These are phyloP conservation scores for Piloderma croceum DNA, from an alignment of 768 basidiomycete species.

Conservation along the genomic window DNA sequence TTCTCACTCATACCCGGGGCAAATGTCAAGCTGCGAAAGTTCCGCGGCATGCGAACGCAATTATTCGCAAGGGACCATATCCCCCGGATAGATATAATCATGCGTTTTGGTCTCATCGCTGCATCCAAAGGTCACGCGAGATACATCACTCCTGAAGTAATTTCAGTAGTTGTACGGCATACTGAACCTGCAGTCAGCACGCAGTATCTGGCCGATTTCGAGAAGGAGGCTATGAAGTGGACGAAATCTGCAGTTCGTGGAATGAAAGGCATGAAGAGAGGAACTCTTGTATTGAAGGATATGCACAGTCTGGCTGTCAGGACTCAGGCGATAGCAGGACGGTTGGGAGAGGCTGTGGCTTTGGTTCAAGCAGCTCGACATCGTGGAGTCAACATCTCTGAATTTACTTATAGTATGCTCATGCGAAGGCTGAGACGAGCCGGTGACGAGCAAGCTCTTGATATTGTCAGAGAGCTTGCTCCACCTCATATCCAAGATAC, in stretches of 20 bases:
- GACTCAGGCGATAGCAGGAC: conserved; percentile 33
- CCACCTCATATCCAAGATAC: background rate
- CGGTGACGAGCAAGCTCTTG: background rate
- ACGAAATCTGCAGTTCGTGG: conserved; percentile 18
- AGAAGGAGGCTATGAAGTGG: conserved; percentile 25
- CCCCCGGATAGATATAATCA: conserved; percentile 32
- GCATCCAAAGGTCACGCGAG: conserved; percentile 41
- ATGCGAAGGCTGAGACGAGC: conserved; percentile 17
- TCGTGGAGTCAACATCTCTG: conserved; percentile 26
- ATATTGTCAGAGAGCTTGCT: background rate
- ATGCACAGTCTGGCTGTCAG: conserved; percentile 37
- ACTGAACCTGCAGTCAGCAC: conserved; percentile 28
- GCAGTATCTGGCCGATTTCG: conserved; percentile 33
- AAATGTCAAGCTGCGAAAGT: conserved; percentile 9
- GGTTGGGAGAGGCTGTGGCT: conserved; percentile 37
- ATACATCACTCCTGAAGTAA: conserved; percentile 7
- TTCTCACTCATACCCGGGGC: conserved; percentile 37
- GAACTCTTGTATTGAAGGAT: conserved; percentile 7
- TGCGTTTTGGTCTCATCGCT: conserved; percentile 38
- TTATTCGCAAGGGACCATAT: conserved; percentile 24
- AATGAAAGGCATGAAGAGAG: conserved; percentile 4
- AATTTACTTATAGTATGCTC: conserved; percentile 33
- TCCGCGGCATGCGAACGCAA: conserved; percentile 27
- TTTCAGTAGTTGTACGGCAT: conserved; percentile 41
- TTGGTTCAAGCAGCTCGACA: conserved; percentile 35